These are phyloP conservation scores for Isoetes taiwanensis DNA, from an alignment of 75 land plant genomes.

Conservation along the genomic window DNA sequence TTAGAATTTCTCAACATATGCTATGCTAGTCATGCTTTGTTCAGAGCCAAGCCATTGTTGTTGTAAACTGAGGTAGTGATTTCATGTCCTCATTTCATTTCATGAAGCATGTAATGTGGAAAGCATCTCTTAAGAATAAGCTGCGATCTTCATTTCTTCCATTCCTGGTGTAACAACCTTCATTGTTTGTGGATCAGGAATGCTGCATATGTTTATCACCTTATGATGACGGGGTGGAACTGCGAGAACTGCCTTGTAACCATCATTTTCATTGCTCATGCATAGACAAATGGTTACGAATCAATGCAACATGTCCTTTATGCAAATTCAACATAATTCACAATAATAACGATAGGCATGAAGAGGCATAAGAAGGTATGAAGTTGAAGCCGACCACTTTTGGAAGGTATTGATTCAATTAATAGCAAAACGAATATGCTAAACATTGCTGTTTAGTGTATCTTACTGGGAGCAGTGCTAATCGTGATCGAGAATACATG, in stretches of 20 bases:
- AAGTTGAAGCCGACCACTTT: no score
- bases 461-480: no score
- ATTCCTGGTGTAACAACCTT: neutral
- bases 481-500: no score
- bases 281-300: conserved; percentile 62
- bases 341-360: conserved; percentile 26
- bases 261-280: conserved; percentile 61
- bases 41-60: neutral
- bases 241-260: conserved; percentile 52
- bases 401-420: no score
- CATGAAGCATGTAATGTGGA: no score
- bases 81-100: no score
- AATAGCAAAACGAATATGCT: no score
- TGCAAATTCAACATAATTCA: conserved; percentile 65
- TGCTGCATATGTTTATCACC: conserved; percentile 58
- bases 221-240: conserved; percentile 54
- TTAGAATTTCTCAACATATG: neutral
- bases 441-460: no score
- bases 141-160: neutral
- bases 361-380: conserved; percentile 30
- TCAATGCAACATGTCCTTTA: conserved; percentile 67
- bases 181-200: conserved; percentile 29
- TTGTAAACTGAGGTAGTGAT: no score
- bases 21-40: neutral
- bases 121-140: no score